These are phyloP conservation scores for Thalia dealbata DNA, from an alignment of 176 grass and related monocot species.

Conservation along the genomic window DNA sequence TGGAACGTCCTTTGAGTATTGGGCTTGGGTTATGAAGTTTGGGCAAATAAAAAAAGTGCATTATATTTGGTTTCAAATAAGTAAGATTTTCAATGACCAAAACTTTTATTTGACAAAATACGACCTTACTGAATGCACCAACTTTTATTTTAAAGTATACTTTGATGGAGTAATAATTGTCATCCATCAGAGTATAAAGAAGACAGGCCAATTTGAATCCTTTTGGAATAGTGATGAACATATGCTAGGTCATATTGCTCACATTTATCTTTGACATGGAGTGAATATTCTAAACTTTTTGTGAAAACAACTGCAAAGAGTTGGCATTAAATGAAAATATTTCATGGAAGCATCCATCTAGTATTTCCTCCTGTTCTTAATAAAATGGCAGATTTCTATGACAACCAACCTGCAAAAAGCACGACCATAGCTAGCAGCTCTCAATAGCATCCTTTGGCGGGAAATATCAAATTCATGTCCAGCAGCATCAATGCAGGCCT, in stretches of 20 bases:
- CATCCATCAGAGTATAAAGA: no score
- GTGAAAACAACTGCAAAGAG: background rate
- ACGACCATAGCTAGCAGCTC: conserved; percentile 83
- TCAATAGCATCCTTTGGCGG: conserved; percentile 65
- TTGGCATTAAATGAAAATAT: background rate
- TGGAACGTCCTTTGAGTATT: background rate
- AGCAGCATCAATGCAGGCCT: conserved; percentile 84
- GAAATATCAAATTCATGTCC: conserved; percentile 93
- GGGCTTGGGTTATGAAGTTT: no score
- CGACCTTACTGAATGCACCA: no score
- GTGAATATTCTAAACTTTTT: background rate
- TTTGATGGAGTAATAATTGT: no score
- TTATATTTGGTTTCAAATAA: no score
- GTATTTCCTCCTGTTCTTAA: background rate
- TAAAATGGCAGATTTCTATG: background rate
- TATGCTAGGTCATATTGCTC: no score
- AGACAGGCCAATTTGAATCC: no score
- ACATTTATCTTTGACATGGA: background rate
- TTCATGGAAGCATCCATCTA: background rate
- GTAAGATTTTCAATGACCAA: no score
- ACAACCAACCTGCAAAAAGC: conserved; percentile 82
- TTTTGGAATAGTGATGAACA: no score
- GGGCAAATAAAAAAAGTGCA: no score
- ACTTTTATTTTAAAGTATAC: no score
- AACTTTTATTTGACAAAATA: no score